Evolutionary conservation across 768 basidiomycete genomes (phyloP).

Genomic region (Wakefieldia striispora): DNA sequence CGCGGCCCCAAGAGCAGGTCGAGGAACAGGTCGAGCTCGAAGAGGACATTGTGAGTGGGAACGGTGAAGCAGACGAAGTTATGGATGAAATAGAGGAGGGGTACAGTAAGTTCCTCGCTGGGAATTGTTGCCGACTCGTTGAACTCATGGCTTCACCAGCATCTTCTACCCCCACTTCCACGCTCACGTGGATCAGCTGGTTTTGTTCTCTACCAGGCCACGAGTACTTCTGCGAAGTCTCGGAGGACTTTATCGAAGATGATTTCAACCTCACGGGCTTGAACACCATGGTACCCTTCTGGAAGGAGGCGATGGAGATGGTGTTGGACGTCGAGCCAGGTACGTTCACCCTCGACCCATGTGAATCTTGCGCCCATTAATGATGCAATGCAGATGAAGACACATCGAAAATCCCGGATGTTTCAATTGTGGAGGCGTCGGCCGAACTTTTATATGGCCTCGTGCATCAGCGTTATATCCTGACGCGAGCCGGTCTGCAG

Average conservation of each 20-base stretch:
- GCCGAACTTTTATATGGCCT: slow-evolving; percentile 97
- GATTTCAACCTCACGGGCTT: slow-evolving; percentile 98
- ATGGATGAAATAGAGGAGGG: slow-evolving; percentile 73
- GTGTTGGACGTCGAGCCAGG: slow-evolving; percentile 98
- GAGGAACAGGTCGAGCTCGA: slow-evolving; percentile 51
- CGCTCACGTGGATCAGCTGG: slow-evolving; percentile 95
- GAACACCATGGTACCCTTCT: slow-evolving; percentile 95
- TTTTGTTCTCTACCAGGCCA: slow-evolving; percentile 94
- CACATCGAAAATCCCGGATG: slow-evolving; percentile 93
- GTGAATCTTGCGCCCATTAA: slow-evolving; percentile 8
- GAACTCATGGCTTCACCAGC: slow-evolving; percentile 43
- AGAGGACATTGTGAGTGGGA: slow-evolving; percentile 59
- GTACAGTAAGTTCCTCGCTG: slow-evolving; percentile 61
- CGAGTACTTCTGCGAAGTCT: slow-evolving; percentile 98
- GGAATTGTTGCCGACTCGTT: slow-evolving; percentile 6
- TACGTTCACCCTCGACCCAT: slow-evolving; percentile 38
- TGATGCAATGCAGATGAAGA: slow-evolving; percentile 67
- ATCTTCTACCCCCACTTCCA: slow-evolving; percentile 87
- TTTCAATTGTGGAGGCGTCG: slow-evolving; percentile 96
- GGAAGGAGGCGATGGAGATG: slow-evolving; percentile 99
- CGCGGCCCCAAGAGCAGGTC: slow-evolving; percentile 40
- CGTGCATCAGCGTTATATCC: slow-evolving; percentile 95
- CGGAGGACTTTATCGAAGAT: slow-evolving; percentile 99
- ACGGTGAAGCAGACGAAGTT: slow-evolving; percentile 66
- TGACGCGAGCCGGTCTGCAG: slow-evolving; percentile 90